Conservation (phyloP, 129 eudicot species). For the Chrysanthemum seticuspe region DNA sequence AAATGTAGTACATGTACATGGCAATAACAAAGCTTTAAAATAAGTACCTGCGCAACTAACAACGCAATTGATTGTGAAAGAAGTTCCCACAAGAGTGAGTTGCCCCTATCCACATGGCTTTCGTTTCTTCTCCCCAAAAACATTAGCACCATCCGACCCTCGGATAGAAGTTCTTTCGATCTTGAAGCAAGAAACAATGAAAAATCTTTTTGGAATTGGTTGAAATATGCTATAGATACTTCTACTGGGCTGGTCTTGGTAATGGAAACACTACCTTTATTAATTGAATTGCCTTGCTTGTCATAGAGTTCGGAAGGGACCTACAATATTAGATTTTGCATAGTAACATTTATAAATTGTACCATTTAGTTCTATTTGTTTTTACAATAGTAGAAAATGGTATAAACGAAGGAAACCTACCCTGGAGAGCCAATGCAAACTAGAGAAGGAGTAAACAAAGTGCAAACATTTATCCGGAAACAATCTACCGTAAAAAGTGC, state of each 20-base stretch:
- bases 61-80: no score
- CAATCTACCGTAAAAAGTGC: slow-evolving; percentile 70
- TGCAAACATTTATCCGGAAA: slow-evolving; percentile 75
- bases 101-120: slow-evolving; percentile 62
- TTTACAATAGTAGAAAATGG: not conserved
- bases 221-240: slow-evolving; percentile 52
- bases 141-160: slow-evolving; percentile 72
- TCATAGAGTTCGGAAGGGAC: slow-evolving; percentile 71
- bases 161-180: slow-evolving; percentile 52
- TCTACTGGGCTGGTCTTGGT: slow-evolving; percentile 53
- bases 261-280: slow-evolving; percentile 68
- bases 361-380: not conserved
- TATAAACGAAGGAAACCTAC: slow-evolving; percentile 24
- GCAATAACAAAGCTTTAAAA: no score
- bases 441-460: slow-evolving; percentile 74
- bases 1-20: no score
- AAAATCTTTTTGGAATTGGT: slow-evolving; percentile 70
- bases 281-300: slow-evolving; percentile 51
- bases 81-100: no score
- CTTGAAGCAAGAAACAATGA: slow-evolving; percentile 60
- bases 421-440: slow-evolving; percentile 96
- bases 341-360: not conserved
- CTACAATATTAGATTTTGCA: slow-evolving; percentile 20
- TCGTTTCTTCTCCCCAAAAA: slow-evolving; percentile 58
- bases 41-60: no score